Evolutionary conservation across 2,329 filamentous ascomycete species (phyloP).

Genomic region (Scleromitrula shiraiana): DNA sequence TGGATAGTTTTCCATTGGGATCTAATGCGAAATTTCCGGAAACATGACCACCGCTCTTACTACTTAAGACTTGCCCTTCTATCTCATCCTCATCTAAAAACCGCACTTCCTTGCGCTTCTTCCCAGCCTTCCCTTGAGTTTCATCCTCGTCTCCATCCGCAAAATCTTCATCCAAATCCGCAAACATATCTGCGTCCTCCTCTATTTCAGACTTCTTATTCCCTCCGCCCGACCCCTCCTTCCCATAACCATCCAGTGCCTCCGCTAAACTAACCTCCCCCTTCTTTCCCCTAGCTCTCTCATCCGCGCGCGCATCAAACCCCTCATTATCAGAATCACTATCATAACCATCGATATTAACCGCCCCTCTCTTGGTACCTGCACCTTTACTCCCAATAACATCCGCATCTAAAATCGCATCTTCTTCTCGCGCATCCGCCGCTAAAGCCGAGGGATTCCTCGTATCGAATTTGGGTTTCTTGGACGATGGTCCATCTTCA

Average conservation of each 20-base stretch:
- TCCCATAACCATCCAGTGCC: slow-evolving; percentile 47
- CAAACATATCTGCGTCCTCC: slow-evolving; percentile 81
- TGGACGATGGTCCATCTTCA: slow-evolving; percentile 41
- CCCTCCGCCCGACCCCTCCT: slow-evolving; percentile 24
- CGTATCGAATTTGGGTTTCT: slow-evolving; percentile 87
- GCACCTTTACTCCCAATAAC: slow-evolving; percentile 72
- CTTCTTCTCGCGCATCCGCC: slow-evolving; percentile 68
- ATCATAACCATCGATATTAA: slow-evolving; percentile 96
- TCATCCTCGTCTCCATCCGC: slow-evolving; percentile 46
- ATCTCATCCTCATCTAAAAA: slow-evolving; percentile 58
- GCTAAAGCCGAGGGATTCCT: slow-evolving; percentile 91
- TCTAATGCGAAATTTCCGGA: slow-evolving; percentile 53
- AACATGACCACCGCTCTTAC: slow-evolving; percentile 64
- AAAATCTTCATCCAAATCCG: slow-evolving; percentile 53
- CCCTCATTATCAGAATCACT: slow-evolving; percentile 89
- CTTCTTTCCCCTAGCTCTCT: slow-evolving; percentile 39
- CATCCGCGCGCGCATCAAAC: slow-evolving; percentile 66
- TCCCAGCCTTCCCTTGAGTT: slow-evolving; percentile 42
- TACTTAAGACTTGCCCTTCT: slow-evolving; percentile 67
- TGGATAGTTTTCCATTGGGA: slow-evolving; percentile 38
- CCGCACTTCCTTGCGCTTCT: slow-evolving; percentile 54
- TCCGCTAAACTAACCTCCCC: slow-evolving; percentile 43
- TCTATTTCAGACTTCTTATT: slow-evolving; percentile 39
- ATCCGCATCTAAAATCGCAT: slow-evolving; percentile 77
- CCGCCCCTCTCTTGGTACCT: slow-evolving; percentile 80